Evolutionary conservation across 2,329 filamentous ascomycete species (phyloP).

Genomic region (Rosellinia necatrix): DNA sequence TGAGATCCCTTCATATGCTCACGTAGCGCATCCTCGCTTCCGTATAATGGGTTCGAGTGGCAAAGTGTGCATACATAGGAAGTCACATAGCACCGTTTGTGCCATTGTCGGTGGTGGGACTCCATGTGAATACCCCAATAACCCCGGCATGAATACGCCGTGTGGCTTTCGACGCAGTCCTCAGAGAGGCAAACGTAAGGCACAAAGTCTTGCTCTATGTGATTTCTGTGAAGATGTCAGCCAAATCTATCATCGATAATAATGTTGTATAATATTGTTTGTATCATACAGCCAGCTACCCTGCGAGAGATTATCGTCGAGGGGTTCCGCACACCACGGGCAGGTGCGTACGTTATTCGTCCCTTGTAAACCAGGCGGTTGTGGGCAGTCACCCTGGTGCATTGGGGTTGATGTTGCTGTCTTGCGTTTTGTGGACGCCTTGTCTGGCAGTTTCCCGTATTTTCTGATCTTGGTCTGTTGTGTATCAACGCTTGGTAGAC

Average conservation of each 20-base stretch:
- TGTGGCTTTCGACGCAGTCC: not conserved
- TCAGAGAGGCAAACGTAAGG: not conserved
- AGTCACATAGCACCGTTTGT: not conserved
- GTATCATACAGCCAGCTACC: not conserved
- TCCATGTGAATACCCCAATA: not conserved
- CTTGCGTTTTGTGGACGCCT: not conserved
- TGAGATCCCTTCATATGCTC: not conserved
- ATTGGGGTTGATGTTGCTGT: not conserved
- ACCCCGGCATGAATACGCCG: not conserved
- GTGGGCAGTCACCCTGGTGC: not conserved
- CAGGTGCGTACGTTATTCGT: not conserved
- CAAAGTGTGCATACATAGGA: not conserved
- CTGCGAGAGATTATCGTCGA: not conserved
- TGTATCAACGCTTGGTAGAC: not conserved
- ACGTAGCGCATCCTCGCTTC: not conserved
- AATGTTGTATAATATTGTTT: not conserved
- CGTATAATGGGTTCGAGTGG: not conserved
- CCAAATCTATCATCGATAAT: not conserved
- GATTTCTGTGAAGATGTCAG: not conserved
- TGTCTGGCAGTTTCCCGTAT: not conserved
- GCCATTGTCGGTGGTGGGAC: not conserved
- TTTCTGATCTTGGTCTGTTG: not conserved
- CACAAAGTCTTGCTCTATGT: not conserved
- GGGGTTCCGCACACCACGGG: not conserved
- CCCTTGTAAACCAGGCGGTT: not conserved